These are phyloP conservation scores for Orbilia oligospora DNA, from an alignment of 2,329 filamentous ascomycete genomes.

Conservation along the genomic window DNA sequence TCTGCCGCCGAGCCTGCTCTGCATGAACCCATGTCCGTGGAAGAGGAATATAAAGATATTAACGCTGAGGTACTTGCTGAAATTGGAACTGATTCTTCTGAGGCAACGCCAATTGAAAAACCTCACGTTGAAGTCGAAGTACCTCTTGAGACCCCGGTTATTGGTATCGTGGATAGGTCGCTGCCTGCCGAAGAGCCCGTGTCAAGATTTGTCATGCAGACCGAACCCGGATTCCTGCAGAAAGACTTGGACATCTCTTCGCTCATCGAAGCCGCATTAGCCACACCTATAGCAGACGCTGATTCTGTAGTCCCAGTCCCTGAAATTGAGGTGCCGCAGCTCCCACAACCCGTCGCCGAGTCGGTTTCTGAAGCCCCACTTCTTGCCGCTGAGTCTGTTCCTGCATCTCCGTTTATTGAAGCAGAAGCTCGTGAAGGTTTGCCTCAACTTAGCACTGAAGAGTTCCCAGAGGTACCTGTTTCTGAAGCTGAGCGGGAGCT, in stretches of 20 bases:
- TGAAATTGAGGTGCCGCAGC: conserved; percentile 30
- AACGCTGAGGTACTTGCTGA: conserved; percentile 14
- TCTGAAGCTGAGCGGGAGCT: not conserved
- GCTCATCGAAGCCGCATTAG: conserved; percentile 54
- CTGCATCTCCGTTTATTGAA: not conserved
- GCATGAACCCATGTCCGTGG: conserved; percentile 18
- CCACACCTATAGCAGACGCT: conserved; percentile 50
- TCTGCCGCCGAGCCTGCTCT: conserved; percentile 3
- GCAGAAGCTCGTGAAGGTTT: not conserved
- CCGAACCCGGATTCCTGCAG: conserved; percentile 17
- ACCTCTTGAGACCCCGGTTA: conserved; percentile 8
- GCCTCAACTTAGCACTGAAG: not conserved
- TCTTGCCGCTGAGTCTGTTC: not conserved
- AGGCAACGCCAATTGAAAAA: conserved; percentile 5
- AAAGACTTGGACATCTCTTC: conserved; percentile 38
- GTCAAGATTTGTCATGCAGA: conserved; percentile 29
- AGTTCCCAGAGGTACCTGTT: not conserved
- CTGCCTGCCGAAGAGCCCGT: conserved; percentile 11
- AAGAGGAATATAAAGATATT: not conserved
- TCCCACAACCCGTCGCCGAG: conserved; percentile 7
- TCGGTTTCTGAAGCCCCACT: conserved; percentile 19
- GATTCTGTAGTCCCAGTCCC: conserved; percentile 43
- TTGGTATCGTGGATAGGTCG: conserved; percentile 1
- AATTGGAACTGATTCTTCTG: not conserved
- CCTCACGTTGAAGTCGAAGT: conserved; percentile 23